Conservation (phyloP, 1,284 basidiomycete species). For the Trichosporon sp. region DNA sequence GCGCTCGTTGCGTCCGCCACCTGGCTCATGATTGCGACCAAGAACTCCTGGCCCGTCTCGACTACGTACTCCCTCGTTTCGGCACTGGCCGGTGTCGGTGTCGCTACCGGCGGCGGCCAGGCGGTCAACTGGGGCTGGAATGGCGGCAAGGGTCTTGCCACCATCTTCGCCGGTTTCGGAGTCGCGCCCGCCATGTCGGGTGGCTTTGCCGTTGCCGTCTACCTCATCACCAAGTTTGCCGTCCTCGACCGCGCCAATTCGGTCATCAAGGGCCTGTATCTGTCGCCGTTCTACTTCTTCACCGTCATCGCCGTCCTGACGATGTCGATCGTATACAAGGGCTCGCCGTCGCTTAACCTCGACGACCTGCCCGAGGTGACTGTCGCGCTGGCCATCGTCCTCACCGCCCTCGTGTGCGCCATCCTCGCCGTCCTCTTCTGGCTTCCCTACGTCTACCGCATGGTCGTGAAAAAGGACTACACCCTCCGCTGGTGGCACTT, state of each 20-base stretch:
- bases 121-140: constrained; percentile 61
- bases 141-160: constrained; percentile 56
- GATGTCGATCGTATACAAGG: constrained; percentile 55
- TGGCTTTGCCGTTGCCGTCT: constrained; percentile 54
- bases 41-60: constrained; percentile 57
- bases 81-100: constrained; percentile 59
- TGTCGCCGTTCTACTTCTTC: constrained; percentile 58
- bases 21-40: constrained; percentile 58
- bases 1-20: constrained; percentile 52
- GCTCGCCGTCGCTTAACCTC: constrained; percentile 54
- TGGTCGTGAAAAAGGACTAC: constrained; percentile 60
- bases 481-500: constrained; percentile 58
- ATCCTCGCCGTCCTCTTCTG: constrained; percentile 58
- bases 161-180: constrained; percentile 56
- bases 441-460: constrained; percentile 59
- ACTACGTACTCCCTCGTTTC: constrained; percentile 59
- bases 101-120: constrained; percentile 56
- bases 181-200: constrained; percentile 56
- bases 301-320: constrained; percentile 47
- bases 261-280: constrained; percentile 48
- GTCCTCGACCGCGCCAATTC: constrained; percentile 44
- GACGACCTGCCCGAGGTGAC: constrained; percentile 43
- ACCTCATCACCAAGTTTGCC: too few relatives aligned
- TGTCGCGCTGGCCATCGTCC: constrained; percentile 56
- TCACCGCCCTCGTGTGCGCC: constrained; percentile 57